Evolutionary conservation across 345 rosid genomes (phyloP), one percentile per base, ranked within the genome.

Genomic region (Ricinus communis): DNA sequence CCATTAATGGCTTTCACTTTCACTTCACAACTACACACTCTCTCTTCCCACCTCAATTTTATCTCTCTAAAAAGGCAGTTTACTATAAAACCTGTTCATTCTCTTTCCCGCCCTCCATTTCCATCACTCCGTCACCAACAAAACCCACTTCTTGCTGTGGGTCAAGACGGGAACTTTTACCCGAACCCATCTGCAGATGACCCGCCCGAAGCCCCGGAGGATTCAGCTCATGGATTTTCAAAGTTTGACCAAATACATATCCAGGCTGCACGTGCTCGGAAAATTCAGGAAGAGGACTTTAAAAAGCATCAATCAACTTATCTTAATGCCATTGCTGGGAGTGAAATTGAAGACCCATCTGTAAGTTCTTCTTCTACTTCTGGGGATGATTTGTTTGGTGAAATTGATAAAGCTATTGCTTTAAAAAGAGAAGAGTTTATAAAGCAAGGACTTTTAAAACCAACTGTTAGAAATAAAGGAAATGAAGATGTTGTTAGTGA

Each of bases 181-280:
- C 95, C 97, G 12, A 81, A 72, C 62, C 84, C 97, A 0, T 74
- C 96, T 0, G 91, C 81, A 58, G 89, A 88, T 62, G 98, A 94
- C 77, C 98, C 97, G 0, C 97, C 97, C 0, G 98, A 91, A 74
- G 98, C 93, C 0, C 83, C 95, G 0, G 97, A 91, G 31, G 98
- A 90, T n/a, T n/a, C 60, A 66, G 96, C 27, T 82, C 85, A 94
- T 65, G 98, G 96, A 8, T 82, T 91, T 0, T 85, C 90, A 27
- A 91, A 85, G 72, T 91, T 90, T 74, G 81, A 82, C 63, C 97
- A 91, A 83, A 85, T 94, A 13, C 82, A 87, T 41, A 85, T 86
- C 74, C 96, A 87, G 65, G 95, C 96, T 14, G 70, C 89, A 55
- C 86, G 87, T 8, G 90, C 93, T 0, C 71, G 96, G 59, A 87